These are phyloP conservation scores for Colletotrichum gigasporum DNA, from an alignment of 2,329 filamentous ascomycete genomes.

Conservation along the genomic window DNA sequence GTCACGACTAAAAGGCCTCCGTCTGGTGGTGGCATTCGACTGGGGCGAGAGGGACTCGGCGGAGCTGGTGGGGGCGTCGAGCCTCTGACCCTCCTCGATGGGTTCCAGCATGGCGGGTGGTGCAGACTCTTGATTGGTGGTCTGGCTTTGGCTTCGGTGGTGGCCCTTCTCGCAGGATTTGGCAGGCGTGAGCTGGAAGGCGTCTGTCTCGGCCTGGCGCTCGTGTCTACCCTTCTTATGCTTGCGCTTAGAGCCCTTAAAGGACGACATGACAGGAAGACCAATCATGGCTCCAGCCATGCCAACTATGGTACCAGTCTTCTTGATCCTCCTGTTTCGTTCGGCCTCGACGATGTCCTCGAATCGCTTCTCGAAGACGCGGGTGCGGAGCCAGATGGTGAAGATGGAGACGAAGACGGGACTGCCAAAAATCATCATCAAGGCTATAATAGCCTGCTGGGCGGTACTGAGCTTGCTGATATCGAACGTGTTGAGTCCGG, in stretches of 20 bases:
- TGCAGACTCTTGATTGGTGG: neutral
- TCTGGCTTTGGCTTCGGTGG: constrained; percentile 10
- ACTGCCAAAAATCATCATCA: constrained; percentile 73
- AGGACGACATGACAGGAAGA: constrained; percentile 34
- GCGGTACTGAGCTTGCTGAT: constrained; percentile 71
- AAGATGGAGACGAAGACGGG: constrained; percentile 72
- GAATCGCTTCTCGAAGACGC: constrained; percentile 71
- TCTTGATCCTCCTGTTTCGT: constrained; percentile 43
- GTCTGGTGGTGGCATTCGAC: constrained; percentile 19
- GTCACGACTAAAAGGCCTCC: constrained; percentile 36
- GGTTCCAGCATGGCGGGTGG: neutral
- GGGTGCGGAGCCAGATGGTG: constrained; percentile 68
- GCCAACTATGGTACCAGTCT: constrained; percentile 34
- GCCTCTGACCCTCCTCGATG: constrained; percentile 16
- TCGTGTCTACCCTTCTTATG: constrained; percentile 13
- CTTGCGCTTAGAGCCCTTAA: constrained; percentile 10
- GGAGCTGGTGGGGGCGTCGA: neutral
- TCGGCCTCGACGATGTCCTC: constrained; percentile 58
- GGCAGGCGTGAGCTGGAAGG: constrained; percentile 1
- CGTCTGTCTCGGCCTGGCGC: constrained; percentile 21
- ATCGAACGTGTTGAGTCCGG: constrained; percentile 75
- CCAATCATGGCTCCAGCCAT: constrained; percentile 31
- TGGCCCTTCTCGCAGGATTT: constrained; percentile 7
- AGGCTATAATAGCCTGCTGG: constrained; percentile 73
- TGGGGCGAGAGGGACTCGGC: constrained; percentile 10